phyloP scores from a whole-genome alignment of 2,329 filamentous ascomycete genomes.

The Madurella fahalii region DNA sequence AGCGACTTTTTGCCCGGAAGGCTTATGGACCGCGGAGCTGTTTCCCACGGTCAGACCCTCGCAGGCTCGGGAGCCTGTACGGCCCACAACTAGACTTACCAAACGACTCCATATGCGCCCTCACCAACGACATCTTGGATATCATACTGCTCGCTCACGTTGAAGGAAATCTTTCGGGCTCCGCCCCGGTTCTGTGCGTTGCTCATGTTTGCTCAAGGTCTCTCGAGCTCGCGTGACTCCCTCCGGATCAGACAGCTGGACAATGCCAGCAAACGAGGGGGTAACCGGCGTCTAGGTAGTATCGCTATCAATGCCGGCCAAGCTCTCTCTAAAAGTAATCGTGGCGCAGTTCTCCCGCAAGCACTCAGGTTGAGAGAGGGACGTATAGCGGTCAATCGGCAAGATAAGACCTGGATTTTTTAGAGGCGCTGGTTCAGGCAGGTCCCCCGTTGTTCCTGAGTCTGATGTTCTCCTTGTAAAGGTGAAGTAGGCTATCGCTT shows the following conservation, averaged over 20 bases:
- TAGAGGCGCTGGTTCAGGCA: neutral
- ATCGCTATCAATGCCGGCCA: neutral
- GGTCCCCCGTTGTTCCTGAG: neutral
- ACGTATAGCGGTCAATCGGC: neutral
- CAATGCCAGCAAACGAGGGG: neutral
- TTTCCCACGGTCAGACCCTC: conserved; percentile 8
- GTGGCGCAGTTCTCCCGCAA: neutral
- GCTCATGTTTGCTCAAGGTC: conserved; percentile 43
- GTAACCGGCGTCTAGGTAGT: neutral
- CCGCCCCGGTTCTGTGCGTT: conserved; percentile 56
- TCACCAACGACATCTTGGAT: conserved; percentile 99
- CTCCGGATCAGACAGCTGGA: neutral
- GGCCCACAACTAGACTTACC: conserved; percentile 55
- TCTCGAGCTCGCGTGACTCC: conserved; percentile 1
- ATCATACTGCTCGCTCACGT: conserved; percentile 98
- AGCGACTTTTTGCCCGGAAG: conserved; percentile 94
- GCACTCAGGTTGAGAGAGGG: neutral
- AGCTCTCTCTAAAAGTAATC: neutral
- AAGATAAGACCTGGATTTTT: neutral
- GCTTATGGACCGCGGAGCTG: conserved; percentile 96
- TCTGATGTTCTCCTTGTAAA: neutral
- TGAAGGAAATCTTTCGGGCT: conserved; percentile 97
- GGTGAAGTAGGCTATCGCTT: conserved; percentile 1
- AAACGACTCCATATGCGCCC: conserved; percentile 96
- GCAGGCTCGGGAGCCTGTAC: neutral